Percentiles rank a stretch among this genome's conserved stretches.
phyloP scores from a whole-genome alignment of 371 early-diverging fungal genomes.

The Lichtheimia ornata region DNA sequence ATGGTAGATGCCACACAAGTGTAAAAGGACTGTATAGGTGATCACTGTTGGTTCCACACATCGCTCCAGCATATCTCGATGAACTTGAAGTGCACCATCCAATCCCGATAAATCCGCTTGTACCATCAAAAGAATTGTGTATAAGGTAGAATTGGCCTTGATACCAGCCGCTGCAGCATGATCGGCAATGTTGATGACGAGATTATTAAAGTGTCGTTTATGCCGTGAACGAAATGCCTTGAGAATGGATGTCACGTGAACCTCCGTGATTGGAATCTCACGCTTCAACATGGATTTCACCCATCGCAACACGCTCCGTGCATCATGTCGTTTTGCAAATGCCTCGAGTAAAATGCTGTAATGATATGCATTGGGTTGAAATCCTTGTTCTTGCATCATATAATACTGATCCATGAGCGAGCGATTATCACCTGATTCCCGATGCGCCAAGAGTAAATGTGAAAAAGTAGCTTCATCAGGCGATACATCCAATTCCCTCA shows the following conservation, averaged over 20 bases:
- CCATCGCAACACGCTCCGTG: constrained; percentile 38
- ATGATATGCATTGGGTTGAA: constrained; percentile 51
- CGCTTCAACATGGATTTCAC: constrained; percentile 39
- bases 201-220: constrained; percentile 12
- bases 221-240: constrained; percentile 24
- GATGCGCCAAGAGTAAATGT: constrained; percentile 48
- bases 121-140: constrained; percentile 40
- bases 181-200: constrained; percentile 26
- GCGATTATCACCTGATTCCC: constrained; percentile 19
- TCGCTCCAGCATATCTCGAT: constrained; percentile 38
- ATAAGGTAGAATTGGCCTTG: constrained; percentile 39
- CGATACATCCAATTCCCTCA: constrained; percentile 33
- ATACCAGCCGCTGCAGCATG: constrained; percentile 38
- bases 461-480: constrained; percentile 53
- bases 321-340: constrained; percentile 23
- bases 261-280: constrained; percentile 30
- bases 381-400: constrained; percentile 8
- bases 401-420: constrained; percentile 39
- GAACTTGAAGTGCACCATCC: constrained; percentile 32
- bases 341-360: constrained; percentile 55
- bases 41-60: constrained; percentile 39
- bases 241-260: constrained; percentile 30
- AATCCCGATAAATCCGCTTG: constrained; percentile 32
- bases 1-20: constrained; percentile 29
- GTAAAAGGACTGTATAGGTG: constrained; percentile 46